phyloP scores from a whole-genome alignment of 2,329 filamentous ascomycete genomes.

The Rhynchosporium graminicola region DNA sequence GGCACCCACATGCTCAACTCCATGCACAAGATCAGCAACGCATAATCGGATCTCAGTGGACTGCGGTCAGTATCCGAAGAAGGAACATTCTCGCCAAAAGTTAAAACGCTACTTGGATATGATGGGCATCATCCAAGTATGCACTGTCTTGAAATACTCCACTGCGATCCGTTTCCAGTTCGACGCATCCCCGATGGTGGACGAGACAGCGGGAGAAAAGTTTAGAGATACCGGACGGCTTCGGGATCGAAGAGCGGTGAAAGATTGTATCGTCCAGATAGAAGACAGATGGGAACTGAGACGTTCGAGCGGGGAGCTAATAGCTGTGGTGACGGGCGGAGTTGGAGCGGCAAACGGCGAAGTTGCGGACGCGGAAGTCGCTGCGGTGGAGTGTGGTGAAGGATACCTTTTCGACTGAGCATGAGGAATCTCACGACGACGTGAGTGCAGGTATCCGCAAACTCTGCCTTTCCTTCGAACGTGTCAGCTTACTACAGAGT shows the following conservation, averaged over 20 bases:
- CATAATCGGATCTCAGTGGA: conserved; percentile 17
- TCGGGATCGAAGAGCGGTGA: conserved; percentile 16
- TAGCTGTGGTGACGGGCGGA: neutral
- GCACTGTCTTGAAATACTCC: conserved; percentile 21
- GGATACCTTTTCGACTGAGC: conserved; percentile 7
- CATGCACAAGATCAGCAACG: conserved; percentile 21
- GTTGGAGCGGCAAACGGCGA: neutral
- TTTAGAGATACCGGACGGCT: conserved; percentile 9
- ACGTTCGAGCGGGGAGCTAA: neutral
- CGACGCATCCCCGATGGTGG: conserved; percentile 15
- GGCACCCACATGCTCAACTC: conserved; percentile 42
- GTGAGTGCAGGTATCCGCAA: conserved; percentile 11
- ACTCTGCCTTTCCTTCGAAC: neutral
- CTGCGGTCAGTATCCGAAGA: neutral
- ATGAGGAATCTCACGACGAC: neutral
- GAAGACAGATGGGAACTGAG: conserved; percentile 24
- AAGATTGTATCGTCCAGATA: conserved; percentile 23
- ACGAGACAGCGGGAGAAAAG: conserved; percentile 12
- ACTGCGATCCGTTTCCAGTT: conserved; percentile 16
- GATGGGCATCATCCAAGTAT: conserved; percentile 30
- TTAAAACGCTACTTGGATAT: conserved; percentile 25
- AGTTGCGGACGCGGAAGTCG: neutral
- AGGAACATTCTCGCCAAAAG: conserved; percentile 19
- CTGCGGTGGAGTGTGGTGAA: conserved; percentile 12
- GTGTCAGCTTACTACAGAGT: no score